Evolutionary conservation across 2,329 filamentous ascomycete genomes (phyloP).

Genomic region (Neurospora crassa): DNA sequence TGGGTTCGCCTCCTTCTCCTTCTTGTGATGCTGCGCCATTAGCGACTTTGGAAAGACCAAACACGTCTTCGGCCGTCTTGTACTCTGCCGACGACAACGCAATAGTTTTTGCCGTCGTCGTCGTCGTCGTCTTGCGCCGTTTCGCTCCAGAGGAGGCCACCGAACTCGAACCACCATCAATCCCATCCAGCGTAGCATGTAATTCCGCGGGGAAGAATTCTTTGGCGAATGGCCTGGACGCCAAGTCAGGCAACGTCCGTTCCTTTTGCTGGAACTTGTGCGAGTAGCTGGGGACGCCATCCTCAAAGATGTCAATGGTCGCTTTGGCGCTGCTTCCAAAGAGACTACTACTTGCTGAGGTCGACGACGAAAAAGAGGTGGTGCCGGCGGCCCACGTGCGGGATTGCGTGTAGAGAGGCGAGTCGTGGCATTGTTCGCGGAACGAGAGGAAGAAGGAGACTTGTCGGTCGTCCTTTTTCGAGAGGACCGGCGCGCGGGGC

Average conservation of each 20-base stretch:
- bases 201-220: constrained; percentile 49
- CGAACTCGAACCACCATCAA: constrained; percentile 25
- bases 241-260: constrained; percentile 44
- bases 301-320: constrained; percentile 44
- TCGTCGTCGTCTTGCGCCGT: constrained; percentile 15
- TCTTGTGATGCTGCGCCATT: constrained; percentile 9
- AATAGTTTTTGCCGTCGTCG: constrained; percentile 30
- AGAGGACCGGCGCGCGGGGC: constrained; percentile 34
- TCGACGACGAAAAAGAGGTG: too few relatives aligned
- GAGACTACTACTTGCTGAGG: constrained; percentile 7
- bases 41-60: constrained; percentile 24
- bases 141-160: constrained; percentile 17
- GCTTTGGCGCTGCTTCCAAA: constrained; percentile 29
- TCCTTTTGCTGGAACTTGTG: constrained; percentile 43
- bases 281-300: constrained; percentile 48
- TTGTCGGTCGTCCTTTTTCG: constrained; percentile 33
- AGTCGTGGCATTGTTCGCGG: constrained; percentile 45
- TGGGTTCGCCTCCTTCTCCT: constrained; percentile 21
- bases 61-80: constrained; percentile 42
- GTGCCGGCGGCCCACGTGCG: constrained; percentile 30
- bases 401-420: constrained; percentile 47
- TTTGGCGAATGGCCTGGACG: constrained; percentile 34
- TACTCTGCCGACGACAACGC: constrained; percentile 32
- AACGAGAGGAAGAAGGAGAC: constrained; percentile 45
- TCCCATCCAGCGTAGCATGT: constrained; percentile 43